These are phyloP conservation scores for Acer campestre DNA, from an alignment of 345 rosid genomes.

Conservation along the genomic window DNA sequence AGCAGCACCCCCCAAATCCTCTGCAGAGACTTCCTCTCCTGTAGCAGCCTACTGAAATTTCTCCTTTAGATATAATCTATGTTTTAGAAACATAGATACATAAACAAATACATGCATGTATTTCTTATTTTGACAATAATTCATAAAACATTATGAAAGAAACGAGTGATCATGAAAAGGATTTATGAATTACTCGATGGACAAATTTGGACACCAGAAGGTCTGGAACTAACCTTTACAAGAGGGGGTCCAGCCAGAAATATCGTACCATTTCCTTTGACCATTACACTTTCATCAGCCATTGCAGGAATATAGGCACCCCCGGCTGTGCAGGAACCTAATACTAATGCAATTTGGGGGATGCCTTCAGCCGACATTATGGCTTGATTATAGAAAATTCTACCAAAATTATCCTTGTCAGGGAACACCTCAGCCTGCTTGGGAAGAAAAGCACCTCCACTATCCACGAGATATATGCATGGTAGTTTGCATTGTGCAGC, in stretches of 20 bases:
- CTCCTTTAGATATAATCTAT: slow-evolving; percentile 31
- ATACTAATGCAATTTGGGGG: slow-evolving; percentile 90
- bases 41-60: slow-evolving; percentile 89
- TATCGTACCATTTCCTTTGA: slow-evolving; percentile 94
- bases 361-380: slow-evolving; percentile 89
- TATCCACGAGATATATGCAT: slow-evolving; percentile 90
- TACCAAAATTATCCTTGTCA: slow-evolving; percentile 92
- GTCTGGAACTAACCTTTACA: slow-evolving; percentile 64
- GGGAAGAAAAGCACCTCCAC: slow-evolving; percentile 96
- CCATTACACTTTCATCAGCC: slow-evolving; percentile 99
- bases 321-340: slow-evolving; percentile 96
- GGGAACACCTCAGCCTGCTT: slow-evolving; percentile 98
- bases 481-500: slow-evolving; percentile 86
- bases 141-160: neutral
- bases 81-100: slow-evolving; percentile 6
- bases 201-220: slow-evolving; percentile 17
- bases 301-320: slow-evolving; percentile 99
- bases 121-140: neutral
- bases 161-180: neutral
- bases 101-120: neutral
- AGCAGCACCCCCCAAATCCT: slow-evolving; percentile 87
- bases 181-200: slow-evolving; percentile 5
- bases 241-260: slow-evolving; percentile 98
- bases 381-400: slow-evolving; percentile 93
- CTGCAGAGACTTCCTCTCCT: slow-evolving; percentile 94